phyloP scores from a whole-genome alignment of 2,329 filamentous ascomycete species.

The Scedosporium boydii region DNA sequence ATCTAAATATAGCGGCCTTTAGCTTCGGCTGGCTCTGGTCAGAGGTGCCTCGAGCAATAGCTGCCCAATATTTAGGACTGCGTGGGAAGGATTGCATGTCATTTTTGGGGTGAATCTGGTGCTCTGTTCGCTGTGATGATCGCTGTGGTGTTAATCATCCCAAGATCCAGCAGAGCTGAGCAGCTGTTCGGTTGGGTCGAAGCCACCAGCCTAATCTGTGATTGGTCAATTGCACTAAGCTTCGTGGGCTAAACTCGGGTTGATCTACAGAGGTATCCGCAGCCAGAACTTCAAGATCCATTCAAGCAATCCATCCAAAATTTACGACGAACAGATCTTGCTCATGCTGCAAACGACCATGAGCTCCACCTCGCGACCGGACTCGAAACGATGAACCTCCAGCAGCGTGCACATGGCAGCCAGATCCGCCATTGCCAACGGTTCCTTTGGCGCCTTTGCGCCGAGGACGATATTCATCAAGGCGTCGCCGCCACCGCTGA shows the following conservation, averaged over 20 bases:
- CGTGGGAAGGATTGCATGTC: too few relatives aligned
- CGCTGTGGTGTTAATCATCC: too few relatives aligned
- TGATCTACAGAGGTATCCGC: not conserved
- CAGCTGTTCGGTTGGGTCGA: too few relatives aligned
- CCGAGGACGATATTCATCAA: conserved; percentile 22
- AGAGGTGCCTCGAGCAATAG: too few relatives aligned
- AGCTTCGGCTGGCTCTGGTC: too few relatives aligned
- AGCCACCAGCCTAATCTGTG: not conserved
- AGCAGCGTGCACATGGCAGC: not conserved
- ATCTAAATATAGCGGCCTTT: too few relatives aligned
- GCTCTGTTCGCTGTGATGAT: too few relatives aligned
- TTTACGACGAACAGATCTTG: not conserved
- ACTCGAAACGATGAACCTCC: not conserved
- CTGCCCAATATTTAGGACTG: too few relatives aligned
- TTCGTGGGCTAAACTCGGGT: not conserved
- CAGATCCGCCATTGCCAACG: not conserved
- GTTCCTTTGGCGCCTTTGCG: not conserved
- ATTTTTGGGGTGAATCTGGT: too few relatives aligned
- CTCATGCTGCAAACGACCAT: not conserved
- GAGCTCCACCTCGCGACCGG: not conserved
- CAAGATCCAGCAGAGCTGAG: too few relatives aligned
- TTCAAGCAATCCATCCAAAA: not conserved
- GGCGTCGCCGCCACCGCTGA: conserved; percentile 41
- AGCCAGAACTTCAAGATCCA: not conserved
- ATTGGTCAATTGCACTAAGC: not conserved